Evolutionary conservation across 495 filamentous ascomycete genomes (phyloP).

Genomic region (Tetracladium marchalianum): DNA sequence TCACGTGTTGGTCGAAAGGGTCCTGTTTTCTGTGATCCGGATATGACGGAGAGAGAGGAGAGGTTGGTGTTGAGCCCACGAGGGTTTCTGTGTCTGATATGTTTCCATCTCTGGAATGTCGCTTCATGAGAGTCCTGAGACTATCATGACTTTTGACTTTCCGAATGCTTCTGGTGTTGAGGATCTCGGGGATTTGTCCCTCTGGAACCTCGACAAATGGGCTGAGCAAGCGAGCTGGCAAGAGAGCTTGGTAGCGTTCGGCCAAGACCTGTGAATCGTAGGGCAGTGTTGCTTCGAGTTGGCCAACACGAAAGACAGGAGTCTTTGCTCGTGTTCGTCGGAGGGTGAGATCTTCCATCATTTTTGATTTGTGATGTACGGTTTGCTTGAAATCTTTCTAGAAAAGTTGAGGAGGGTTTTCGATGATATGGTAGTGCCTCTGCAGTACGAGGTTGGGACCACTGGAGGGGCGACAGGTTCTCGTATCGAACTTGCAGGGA

Average conservation of each 20-base stretch:
- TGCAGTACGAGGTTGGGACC: too few species aligned
- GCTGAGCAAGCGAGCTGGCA: conserved; percentile 9
- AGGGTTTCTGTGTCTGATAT: conserved; percentile 14
- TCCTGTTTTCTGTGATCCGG: not conserved
- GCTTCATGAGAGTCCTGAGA: conserved; percentile 11
- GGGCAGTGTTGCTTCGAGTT: conserved; percentile 7
- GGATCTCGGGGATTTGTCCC: not conserved
- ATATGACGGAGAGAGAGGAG: not conserved
- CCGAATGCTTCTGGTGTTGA: not conserved
- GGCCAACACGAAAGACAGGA: conserved; percentile 12
- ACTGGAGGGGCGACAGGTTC: too few species aligned
- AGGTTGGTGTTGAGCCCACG: conserved; percentile 4
- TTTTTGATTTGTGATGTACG: too few species aligned
- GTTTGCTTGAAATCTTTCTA: too few species aligned
- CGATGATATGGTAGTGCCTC: too few species aligned
- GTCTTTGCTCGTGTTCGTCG: conserved; percentile 12
- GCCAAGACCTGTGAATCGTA: conserved; percentile 7
- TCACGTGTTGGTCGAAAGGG: not conserved
- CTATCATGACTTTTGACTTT: conserved; percentile 18
- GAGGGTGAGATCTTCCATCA: not conserved
- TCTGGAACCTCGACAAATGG: conserved; percentile 1
- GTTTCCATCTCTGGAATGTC: not conserved
- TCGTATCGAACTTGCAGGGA: too few species aligned
- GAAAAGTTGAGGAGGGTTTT: too few species aligned
- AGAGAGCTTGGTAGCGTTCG: conserved; percentile 9